Base-by-base conservation (phyloP, 192 early-diverging fungal species). In the Entomortierella parvispora region DNA sequence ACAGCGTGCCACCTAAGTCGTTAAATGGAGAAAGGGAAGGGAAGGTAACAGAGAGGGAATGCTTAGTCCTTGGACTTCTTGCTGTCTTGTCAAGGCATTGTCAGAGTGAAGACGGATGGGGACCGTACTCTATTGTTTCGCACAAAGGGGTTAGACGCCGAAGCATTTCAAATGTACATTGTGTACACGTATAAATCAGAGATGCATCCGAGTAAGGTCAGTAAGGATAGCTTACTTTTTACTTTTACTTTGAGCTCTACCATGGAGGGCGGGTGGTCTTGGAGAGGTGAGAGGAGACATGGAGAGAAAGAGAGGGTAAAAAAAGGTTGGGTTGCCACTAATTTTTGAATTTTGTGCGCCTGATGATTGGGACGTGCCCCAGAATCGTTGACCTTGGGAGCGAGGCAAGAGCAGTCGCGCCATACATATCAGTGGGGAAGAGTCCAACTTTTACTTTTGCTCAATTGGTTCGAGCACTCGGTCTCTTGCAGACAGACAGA, bases 1-100 rank as follows among this genome's bases (percentile, higher is more conserved):
- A 93, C 93, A 29, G 89, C 90, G 23, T 85, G 86, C 95, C 95
- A 98, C 37, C 81, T 82, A 63, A 20, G 34, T 29, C 18, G 20
- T 29, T 56, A 18, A 6, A 56, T 5, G 1, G 29, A 20, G 28
- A 42, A 32, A 29, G 54, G 44, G 33, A 15, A 14, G 15, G 6
- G 4, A 31, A 33, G 25, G 26, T 3, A 45, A n/a, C 29, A 29
- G 18, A 34, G 4, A 26, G 11, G 44, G 22, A 3, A 10, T 14
- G 17, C 25, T 61, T 33, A 48, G 18, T 26, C 9, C 20, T 37
- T n/a, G n/a, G 9, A 17, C 31, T 32, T 32, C 8, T 0, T 22
- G 14, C 28, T 10, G 18, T 18, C 17, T 43, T n/a, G 40, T 44
- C 2, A 44, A 6, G 55, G 5, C 10, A 32, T 32, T 53, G 0